phyloP scores from a whole-genome alignment of 805 yeast genomes.

The Blastobotrys peoriensis region DNA sequence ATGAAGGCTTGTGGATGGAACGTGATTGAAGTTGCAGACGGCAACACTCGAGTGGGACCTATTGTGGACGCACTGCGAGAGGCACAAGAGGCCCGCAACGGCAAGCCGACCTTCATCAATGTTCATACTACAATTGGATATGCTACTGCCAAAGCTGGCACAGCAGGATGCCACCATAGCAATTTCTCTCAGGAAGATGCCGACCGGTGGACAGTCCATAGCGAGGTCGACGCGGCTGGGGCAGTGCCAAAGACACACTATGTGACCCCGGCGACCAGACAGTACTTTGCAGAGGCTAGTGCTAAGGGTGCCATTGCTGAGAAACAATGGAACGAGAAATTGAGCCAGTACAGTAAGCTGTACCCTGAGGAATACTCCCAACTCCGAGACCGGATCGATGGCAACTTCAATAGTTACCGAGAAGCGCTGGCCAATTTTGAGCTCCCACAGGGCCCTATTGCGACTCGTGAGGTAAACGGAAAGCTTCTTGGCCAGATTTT shows the following conservation, averaged over 20 bases:
- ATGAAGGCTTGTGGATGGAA: conserved; percentile 34
- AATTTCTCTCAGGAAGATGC: conserved; percentile 30
- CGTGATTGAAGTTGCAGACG: conserved; percentile 31
- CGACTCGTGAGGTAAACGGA: conserved; percentile 30
- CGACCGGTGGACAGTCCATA: conserved; percentile 31
- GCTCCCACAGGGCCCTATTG: conserved; percentile 52
- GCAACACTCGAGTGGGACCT: conserved; percentile 27
- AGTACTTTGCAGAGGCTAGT: conserved; percentile 26
- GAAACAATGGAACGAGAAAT: conserved; percentile 26
- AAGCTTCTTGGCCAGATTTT: conserved; percentile 28
- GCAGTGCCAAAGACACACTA: conserved; percentile 29
- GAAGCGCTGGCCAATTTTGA: conserved; percentile 65
- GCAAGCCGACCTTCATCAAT: conserved; percentile 33
- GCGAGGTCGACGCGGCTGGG: no score
- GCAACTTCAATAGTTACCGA: conserved; percentile 30
- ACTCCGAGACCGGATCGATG: conserved; percentile 25
- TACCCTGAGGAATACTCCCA: conserved; percentile 30
- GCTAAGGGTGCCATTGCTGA: conserved; percentile 24
- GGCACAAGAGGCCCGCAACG: conserved; percentile 24
- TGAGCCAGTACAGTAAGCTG: conserved; percentile 21
- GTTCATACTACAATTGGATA: conserved; percentile 31
- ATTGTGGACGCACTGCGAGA: conserved; percentile 31
- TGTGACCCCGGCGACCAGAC: conserved; percentile 27
- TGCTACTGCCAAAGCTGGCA: conserved; percentile 29
- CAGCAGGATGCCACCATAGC: conserved; percentile 33